Base-by-base conservation (phyloP, 257 asterid species). In the Solanum sejunctum region DNA sequence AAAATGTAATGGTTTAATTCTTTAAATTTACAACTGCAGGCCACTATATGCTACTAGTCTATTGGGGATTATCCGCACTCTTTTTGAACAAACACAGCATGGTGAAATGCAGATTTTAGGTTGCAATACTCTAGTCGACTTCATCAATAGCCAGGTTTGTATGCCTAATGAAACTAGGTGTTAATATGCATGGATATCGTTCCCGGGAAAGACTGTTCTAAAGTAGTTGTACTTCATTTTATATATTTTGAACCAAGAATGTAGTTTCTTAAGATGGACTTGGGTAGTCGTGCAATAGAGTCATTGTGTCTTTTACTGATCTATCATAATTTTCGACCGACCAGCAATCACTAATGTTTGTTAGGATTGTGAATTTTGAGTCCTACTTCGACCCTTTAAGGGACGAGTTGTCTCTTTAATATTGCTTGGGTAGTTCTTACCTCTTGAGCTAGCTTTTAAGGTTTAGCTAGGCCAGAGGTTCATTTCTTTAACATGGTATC, bases 41-140 rank as follows among this genome's bases (percentile, higher is more conserved):
- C 90, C 93, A 28, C 92, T 90, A 57, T 90, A 87, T 85, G 91
- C 93, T 45, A 85, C 88, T 86, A 89, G 93, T 90, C 81, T 90
- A 57, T 86, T 89, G 88, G 92, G 84, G 84, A 86, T 89, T 54
- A 85, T 89, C 49, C 89, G 90, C 55, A 85, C 92, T 1, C 90
- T 90, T 78, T 63, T 90, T 60, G 93, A 90, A 81, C 90, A 89
- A 78, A 86, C 92, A 20, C 88, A 58, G 84, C 88, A 67, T 52
- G 86, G 87, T 81, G 92, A 90, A 54, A 86, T 90, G 93, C 90
- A 83, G 89, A 86, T 88, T 61, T 86, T 90, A 54, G 90, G 93
- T 43, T 90, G 93, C 89, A 86, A 58, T 83, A 52, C 83, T 52
- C 91, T 90, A 43, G 90, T 89, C 77, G 92, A 90, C 75, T 89